Conservation (phyloP, 192 early-diverging fungal species). For the Coemansia sp. region DNA sequence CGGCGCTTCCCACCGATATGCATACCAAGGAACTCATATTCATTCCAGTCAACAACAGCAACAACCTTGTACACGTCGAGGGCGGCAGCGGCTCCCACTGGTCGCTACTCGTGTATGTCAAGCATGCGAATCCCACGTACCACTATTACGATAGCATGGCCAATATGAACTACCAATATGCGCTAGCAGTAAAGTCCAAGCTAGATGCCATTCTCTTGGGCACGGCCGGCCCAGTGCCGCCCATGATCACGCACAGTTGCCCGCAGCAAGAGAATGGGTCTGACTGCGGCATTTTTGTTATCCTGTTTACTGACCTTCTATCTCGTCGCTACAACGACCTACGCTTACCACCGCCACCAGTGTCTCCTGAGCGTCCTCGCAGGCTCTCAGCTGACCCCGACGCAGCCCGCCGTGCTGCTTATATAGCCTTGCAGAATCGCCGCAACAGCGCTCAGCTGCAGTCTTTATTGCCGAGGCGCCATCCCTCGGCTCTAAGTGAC, state of each 20-base stretch:
- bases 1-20: slow-evolving; percentile 20
- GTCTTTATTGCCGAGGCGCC: neutral
- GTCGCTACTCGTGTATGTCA: neutral
- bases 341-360: neutral
- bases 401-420: neutral
- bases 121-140: slow-evolving; percentile 3
- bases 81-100: slow-evolving; percentile 2
- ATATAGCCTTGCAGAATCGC: neutral
- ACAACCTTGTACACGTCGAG: slow-evolving; percentile 1
- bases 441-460: neutral
- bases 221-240: neutral
- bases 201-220: slow-evolving; percentile 5
- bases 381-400: neutral
- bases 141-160: slow-evolving; percentile 53
- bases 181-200: slow-evolving; percentile 11
- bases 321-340: slow-evolving; percentile 40
- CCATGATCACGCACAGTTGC: slow-evolving; percentile 41
- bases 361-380: neutral
- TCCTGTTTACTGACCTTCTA: slow-evolving; percentile 44
- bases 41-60: slow-evolving; percentile 29
- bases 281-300: slow-evolving; percentile 48
- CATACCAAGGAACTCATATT: slow-evolving; percentile 21
- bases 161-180: slow-evolving; percentile 32
- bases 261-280: slow-evolving; percentile 49
- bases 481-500: neutral